Base-by-base conservation (phyloP, 805 yeast species). In the Candida xyloterini region DNA sequence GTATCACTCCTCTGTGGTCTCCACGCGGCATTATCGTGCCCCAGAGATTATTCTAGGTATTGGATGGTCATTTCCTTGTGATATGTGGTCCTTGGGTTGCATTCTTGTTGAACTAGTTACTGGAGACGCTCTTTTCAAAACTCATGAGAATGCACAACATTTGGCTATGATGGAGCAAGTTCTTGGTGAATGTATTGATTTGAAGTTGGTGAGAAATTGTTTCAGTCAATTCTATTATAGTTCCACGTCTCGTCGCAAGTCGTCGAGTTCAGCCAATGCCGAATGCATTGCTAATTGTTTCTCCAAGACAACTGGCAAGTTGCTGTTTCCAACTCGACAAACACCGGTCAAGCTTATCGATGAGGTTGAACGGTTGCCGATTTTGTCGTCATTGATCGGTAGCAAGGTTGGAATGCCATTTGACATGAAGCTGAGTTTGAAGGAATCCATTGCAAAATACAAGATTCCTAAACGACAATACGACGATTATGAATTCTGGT, bases 21-120 rank as follows among this genome's bases (percentile, higher is more conserved):
- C 96, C 7, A 93, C 99, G 1, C 73, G 99, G 35, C 99, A 93
- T 62, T 93, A 93, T 62, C 70, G 99, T 38, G 99, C 99, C 0
- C 99, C 99, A 0, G 99, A 93, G 60, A 89, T 93, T 47, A 88
- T 91, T 1, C 65, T 93, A 22, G 96, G 96, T 1, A 73, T 78
- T n/a, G 96, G 97, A 14, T 93, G 99, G 98, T 84, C 96, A 7
- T 89, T 76, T 53, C 95, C 97, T 1, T 91, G 98, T 61, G 99
- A 93, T 60, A 69, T 91, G 67, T 93, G 99, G 99, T 86, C 96
- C 1, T 72, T 93, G 30, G 99, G 96, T 1, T 91, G 98, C 61
- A 87, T 93, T 11, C 65, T 93, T 25, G 90, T 88, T 8, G 99
- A 93, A 64, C 65, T 93, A 35, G 81, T 86, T 27, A 87, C 95